Percentiles rank a stretch among this genome's conserved stretches.
Conservation (phyloP, 805 yeast genomes). For the Sungouiella thailandica region DNA sequence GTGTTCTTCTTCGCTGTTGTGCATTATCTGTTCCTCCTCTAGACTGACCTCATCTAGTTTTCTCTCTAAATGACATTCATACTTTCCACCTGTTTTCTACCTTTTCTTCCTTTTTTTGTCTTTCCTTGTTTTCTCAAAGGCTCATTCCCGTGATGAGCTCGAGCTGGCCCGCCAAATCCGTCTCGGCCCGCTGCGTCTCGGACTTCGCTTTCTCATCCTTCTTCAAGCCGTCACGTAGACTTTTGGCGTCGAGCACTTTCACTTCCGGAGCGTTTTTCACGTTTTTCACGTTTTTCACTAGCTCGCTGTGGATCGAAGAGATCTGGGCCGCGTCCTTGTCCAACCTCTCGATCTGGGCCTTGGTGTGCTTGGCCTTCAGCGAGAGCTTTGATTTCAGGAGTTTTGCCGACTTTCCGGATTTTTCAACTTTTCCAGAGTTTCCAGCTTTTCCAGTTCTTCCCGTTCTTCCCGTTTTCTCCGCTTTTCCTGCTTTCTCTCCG, state of each 20-base stretch:
- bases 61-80: not conserved
- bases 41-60: too few relatives aligned
- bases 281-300: slow-evolving; percentile 8
- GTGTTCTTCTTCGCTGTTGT: too few relatives aligned
- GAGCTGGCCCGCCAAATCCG: slow-evolving; percentile 41
- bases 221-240: slow-evolving; percentile 33
- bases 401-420: too few relatives aligned
- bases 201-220: slow-evolving; percentile 30
- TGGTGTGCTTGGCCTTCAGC: slow-evolving; percentile 25
- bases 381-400: slow-evolving; percentile 11
- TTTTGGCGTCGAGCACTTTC: slow-evolving; percentile 31
- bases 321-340: slow-evolving; percentile 25
- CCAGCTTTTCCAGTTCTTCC: not conserved
- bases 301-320: slow-evolving; percentile 12
- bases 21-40: too few relatives aligned
- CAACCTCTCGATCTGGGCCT: slow-evolving; percentile 28
- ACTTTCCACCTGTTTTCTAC: not conserved
- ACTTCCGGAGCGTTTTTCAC: slow-evolving; percentile 16
- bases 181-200: slow-evolving; percentile 28
- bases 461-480: too few relatives aligned
- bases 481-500: not conserved
- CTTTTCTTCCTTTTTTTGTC: too few relatives aligned
- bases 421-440: too few relatives aligned
- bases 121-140: slow-evolving; percentile 15
- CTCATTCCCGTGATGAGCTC: slow-evolving; percentile 45